Conservation (phyloP, 192 early-diverging fungal species). For the Rhizophagus sp. region DNA sequence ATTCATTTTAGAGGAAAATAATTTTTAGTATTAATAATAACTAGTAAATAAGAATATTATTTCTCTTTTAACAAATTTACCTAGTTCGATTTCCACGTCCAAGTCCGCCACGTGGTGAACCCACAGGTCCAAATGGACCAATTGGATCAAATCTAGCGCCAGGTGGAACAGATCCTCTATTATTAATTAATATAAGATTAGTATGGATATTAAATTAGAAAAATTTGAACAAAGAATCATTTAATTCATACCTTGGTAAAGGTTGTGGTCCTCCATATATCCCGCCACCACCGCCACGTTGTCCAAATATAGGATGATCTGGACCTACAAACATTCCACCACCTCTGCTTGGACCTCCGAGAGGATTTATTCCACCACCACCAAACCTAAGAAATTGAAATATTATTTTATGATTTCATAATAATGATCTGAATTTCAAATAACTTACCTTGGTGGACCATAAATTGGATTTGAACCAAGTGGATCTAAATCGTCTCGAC, state of each 20-base stretch:
- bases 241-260: constrained; percentile 50
- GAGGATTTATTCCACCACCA: constrained; percentile 37
- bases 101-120: constrained; percentile 38
- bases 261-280: constrained; percentile 57
- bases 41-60: constrained; percentile 7
- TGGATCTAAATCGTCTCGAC: constrained; percentile 75
- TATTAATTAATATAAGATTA: neutral
- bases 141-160: constrained; percentile 94
- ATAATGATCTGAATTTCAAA: neutral
- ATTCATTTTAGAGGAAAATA: constrained; percentile 27
- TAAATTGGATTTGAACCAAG: constrained; percentile 47
- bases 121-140: constrained; percentile 67
- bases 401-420: neutral
- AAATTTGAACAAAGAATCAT: neutral
- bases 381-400: constrained; percentile 33
- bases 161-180: constrained; percentile 71
- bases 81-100: constrained; percentile 40
- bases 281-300: constrained; percentile 40
- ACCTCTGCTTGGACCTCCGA: constrained; percentile 44
- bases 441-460: constrained; percentile 46
- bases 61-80: constrained; percentile 24
- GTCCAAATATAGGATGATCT: constrained; percentile 82
- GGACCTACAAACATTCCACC: constrained; percentile 89
- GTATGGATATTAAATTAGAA: neutral
- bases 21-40: neutral